Evolutionary conservation across 2,329 filamentous ascomycete genomes (phyloP).

Genomic region (Monosporascus sp.): DNA sequence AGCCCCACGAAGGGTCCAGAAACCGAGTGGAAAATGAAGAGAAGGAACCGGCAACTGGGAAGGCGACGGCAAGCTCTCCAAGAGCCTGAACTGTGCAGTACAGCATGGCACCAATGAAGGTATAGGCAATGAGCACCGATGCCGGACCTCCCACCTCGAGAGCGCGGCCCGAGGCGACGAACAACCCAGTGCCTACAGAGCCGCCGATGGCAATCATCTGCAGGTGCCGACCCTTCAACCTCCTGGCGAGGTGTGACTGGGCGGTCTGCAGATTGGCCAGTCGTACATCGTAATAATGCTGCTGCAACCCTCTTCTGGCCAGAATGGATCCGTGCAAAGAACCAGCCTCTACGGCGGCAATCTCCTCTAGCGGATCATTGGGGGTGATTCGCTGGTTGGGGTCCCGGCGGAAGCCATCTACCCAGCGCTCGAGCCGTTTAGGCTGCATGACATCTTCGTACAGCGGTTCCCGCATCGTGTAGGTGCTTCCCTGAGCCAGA

Average conservation of each 20-base stretch:
- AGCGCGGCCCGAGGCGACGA: slow-evolving; percentile 74
- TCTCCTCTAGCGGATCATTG: slow-evolving; percentile 32
- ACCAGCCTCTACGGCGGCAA: slow-evolving; percentile 24
- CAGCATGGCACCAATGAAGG: slow-evolving; percentile 77
- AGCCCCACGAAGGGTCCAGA: slow-evolving; percentile 88
- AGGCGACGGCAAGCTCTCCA: slow-evolving; percentile 85
- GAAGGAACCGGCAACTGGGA: slow-evolving; percentile 88
- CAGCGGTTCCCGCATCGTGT: slow-evolving; percentile 46
- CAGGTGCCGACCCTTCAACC: slow-evolving; percentile 77
- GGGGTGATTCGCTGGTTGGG: slow-evolving; percentile 45
- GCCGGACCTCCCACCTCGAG: slow-evolving; percentile 71
- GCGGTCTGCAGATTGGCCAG: slow-evolving; percentile 67
- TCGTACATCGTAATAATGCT: slow-evolving; percentile 51
- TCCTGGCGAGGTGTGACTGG: slow-evolving; percentile 67
- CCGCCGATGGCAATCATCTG: slow-evolving; percentile 98
- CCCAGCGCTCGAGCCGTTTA: slow-evolving; percentile 36
- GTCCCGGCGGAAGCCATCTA: slow-evolving; percentile 62
- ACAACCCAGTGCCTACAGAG: slow-evolving; percentile 82
- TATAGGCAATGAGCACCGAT: slow-evolving; percentile 71
- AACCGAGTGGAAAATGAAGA: slow-evolving; percentile 89
- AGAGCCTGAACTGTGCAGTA: slow-evolving; percentile 90
- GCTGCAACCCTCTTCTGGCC: slow-evolving; percentile 19
- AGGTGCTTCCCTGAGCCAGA: slow-evolving; percentile 42
- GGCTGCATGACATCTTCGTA: slow-evolving; percentile 34
- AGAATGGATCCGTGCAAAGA: slow-evolving; percentile 20